Conservation (phyloP, 495 filamentous ascomycete species). For the Ramalina intermedia region DNA sequence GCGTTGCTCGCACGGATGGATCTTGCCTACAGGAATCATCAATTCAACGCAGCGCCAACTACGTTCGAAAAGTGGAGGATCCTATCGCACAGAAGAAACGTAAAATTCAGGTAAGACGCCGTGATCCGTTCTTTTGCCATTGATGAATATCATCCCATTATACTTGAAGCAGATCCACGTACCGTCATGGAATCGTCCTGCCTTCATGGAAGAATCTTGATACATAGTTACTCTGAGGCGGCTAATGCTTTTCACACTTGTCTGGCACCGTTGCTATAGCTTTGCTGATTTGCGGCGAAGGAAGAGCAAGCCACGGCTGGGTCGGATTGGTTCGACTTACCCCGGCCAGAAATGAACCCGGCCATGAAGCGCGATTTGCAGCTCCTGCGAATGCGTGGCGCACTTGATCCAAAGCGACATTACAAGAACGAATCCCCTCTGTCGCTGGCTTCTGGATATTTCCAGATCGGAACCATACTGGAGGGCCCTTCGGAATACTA, state of each 20-base stretch:
- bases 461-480: slow-evolving; percentile 76
- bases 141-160: slow-evolving; percentile 57
- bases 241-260: slow-evolving; percentile 2
- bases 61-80: slow-evolving; percentile 31
- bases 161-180: slow-evolving; percentile 48
- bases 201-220: slow-evolving; percentile 53
- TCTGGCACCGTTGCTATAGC: slow-evolving; percentile 18
- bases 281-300: slow-evolving; percentile 14
- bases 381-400: slow-evolving; percentile 72
- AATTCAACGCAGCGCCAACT: slow-evolving; percentile 29
- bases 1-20: slow-evolving; percentile 23
- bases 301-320: slow-evolving; percentile 47
- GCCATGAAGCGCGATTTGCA: slow-evolving; percentile 80
- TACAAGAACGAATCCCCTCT: slow-evolving; percentile 76
- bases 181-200: slow-evolving; percentile 69
- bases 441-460: slow-evolving; percentile 57
- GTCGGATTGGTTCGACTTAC: slow-evolving; percentile 68
- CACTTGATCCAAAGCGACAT: slow-evolving; percentile 76
- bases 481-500: slow-evolving; percentile 83
- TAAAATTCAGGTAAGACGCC: slow-evolving; percentile 30
- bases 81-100: slow-evolving; percentile 23
- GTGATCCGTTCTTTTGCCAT: slow-evolving; percentile 26
- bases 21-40: slow-evolving; percentile 27
- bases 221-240: slow-evolving; percentile 99
- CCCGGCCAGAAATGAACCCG: slow-evolving; percentile 65